A percentile compares a stretch with the other conserved stretches of the same genome.
Conservation (phyloP, 805 yeast genomes). For the Wickerhamiella domercqiae region DNA sequence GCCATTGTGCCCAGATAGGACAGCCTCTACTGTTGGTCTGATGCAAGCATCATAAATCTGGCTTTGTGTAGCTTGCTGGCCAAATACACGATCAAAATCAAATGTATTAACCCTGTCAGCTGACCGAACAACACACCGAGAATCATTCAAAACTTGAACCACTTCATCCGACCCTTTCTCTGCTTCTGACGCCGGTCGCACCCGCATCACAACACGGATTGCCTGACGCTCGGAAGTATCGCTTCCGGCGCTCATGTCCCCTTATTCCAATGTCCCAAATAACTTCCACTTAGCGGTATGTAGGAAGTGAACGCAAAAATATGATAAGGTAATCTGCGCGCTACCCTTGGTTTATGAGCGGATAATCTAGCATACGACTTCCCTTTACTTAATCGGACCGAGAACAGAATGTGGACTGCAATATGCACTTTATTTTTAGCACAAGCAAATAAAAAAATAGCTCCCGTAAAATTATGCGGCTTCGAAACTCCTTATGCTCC, state of each 20-base stretch:
- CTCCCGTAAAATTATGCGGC: too few relatives aligned
- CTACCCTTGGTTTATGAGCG: too few relatives aligned
- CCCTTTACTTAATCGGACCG: too few relatives aligned
- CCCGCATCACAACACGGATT: not conserved
- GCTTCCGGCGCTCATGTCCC: too few relatives aligned
- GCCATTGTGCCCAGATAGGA: conserved; percentile 63
- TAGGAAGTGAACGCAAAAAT: too few relatives aligned
- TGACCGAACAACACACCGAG: not conserved
- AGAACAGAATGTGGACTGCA: too few relatives aligned
- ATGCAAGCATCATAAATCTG: conserved; percentile 47
- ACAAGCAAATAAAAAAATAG: too few relatives aligned
- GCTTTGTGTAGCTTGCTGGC: conserved; percentile 33
- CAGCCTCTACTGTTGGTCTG: conserved; percentile 47
- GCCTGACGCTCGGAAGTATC: not conserved
- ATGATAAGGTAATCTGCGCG: too few relatives aligned
- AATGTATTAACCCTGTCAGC: conserved; percentile 21
- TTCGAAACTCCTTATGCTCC: conserved; percentile 18
- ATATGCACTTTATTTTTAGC: too few relatives aligned
- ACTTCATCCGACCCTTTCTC: not conserved
- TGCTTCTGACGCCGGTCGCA: not conserved
- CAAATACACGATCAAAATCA: conserved; percentile 54
- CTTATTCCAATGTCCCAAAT: too few relatives aligned
- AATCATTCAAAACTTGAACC: not conserved
- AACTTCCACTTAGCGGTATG: too few relatives aligned
- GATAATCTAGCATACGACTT: too few relatives aligned